These are phyloP conservation scores for Aureobasidium sp. DNA, from an alignment of 2,329 filamentous ascomycete species.

Conservation along the genomic window DNA sequence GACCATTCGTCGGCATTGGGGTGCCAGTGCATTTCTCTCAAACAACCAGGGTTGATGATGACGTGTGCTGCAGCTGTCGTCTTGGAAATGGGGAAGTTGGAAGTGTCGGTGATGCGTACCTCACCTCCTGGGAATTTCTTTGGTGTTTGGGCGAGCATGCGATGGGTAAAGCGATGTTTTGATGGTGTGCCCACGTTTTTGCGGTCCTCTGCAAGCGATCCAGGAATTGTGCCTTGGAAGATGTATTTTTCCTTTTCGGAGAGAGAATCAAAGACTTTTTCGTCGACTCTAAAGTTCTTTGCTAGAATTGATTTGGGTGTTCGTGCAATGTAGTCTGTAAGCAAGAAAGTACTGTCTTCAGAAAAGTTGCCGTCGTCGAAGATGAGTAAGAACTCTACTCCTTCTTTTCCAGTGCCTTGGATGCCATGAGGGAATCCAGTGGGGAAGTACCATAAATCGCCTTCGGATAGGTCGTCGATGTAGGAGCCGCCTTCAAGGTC, in stretches of 20 bases:
- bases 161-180: constrained; percentile 62
- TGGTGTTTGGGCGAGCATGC: constrained; percentile 63
- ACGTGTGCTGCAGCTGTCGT: constrained; percentile 67
- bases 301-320: constrained; percentile 64
- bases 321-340: constrained; percentile 64
- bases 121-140: constrained; percentile 60
- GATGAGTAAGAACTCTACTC: constrained; percentile 57
- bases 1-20: constrained; percentile 43
- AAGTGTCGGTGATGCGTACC: constrained; percentile 69
- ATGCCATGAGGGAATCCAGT: constrained; percentile 70
- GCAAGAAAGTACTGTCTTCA: constrained; percentile 62
- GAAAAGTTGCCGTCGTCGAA: constrained; percentile 55
- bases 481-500: constrained; percentile 71
- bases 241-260: constrained; percentile 66
- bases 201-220: constrained; percentile 54
- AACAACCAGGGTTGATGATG: constrained; percentile 61
- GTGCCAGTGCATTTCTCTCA: constrained; percentile 80
- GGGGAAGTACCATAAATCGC: constrained; percentile 77
- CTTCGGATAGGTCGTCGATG: constrained; percentile 67
- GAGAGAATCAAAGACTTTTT: constrained; percentile 62
- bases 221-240: constrained; percentile 61
- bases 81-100: constrained; percentile 66
- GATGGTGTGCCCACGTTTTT: constrained; percentile 56
- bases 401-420: constrained; percentile 55
- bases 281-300: constrained; percentile 68